Evolutionary conservation across 2,329 filamentous ascomycete genomes (phyloP), one percentile per base, ranked within the genome.

Genomic region (Neonectria ditissima): DNA sequence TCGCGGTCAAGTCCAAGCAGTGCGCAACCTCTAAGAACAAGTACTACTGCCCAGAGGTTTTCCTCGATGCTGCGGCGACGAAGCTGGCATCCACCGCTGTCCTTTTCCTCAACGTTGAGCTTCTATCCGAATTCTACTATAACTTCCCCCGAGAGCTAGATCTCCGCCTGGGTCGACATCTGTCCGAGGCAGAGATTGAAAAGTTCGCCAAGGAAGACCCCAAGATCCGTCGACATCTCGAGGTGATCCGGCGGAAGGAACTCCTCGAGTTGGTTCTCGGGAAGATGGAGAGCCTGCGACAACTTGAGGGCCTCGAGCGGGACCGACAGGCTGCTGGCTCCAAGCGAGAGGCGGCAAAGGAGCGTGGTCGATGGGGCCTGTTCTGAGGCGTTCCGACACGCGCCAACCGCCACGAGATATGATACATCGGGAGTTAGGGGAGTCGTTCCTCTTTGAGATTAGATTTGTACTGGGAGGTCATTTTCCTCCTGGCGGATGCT

Each of bases 61-160:
- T 99, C 83, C 88, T 99, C n/a, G 94, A 99, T 74, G 94, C 97
- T 3, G 96, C 97, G 2, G 94, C 96, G 1, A 93, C 94, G 70
- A 98, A 98, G 80, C 87, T 99, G 52, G 97, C 95, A 3, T 91
- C 93, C 2, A 99, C 96, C 0, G 95, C 96, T 2, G 96, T 99
- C 9, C 88, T 99, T 0, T 99, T 99, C 84, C 87, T 99, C 30
- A 97, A 99, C 74, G 96, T 98, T 11, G 97, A 99, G 81, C 86
- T 99, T 20, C 87, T 99, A 18, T 95, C 92, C 2, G 97, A 99
- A 75, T 99, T 98, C 78, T 97, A 97, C 82, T 97, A 97, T 81
- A 94, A 96, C 76, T 99, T 99, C 79, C 96, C 96, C 0, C 88
- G 96, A 41, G 94, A 97, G 76, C 87, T 99, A 13, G 96, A 99